phyloP scores from a whole-genome alignment of 306 rosid species.

The Cucurbita ficifolia region DNA sequence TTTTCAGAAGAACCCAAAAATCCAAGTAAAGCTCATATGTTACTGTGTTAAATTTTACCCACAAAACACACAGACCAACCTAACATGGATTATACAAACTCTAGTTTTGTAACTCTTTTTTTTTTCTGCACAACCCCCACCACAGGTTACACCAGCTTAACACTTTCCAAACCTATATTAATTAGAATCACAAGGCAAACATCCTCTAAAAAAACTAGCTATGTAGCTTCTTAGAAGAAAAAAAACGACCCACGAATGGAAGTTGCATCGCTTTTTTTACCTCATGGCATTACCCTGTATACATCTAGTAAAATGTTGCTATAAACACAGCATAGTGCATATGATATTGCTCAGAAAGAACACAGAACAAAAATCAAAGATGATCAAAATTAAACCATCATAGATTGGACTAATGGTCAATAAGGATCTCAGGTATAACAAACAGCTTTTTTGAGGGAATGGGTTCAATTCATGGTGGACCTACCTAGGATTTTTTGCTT shows the following conservation, averaged over 20 bases:
- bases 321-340: background rate
- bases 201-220: background rate
- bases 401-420: background rate
- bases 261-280: background rate
- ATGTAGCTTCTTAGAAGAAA: background rate
- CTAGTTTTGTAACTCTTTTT: background rate
- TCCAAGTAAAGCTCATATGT: no score
- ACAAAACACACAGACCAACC: background rate
- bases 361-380: background rate
- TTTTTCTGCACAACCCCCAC: background rate
- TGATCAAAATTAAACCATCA: background rate
- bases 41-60: no score
- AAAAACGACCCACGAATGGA: background rate
- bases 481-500: no score
- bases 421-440: background rate
- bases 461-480: background rate
- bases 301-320: background rate
- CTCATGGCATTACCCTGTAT: background rate
- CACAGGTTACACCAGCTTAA: background rate
- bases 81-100: background rate
- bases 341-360: background rate
- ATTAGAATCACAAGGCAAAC: background rate
- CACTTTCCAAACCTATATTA: background rate
- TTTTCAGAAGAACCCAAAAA: no score
- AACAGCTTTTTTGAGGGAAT: background rate